Conservation (phyloP, 768 basidiomycete species). For the Tremella yokohamensis region DNA sequence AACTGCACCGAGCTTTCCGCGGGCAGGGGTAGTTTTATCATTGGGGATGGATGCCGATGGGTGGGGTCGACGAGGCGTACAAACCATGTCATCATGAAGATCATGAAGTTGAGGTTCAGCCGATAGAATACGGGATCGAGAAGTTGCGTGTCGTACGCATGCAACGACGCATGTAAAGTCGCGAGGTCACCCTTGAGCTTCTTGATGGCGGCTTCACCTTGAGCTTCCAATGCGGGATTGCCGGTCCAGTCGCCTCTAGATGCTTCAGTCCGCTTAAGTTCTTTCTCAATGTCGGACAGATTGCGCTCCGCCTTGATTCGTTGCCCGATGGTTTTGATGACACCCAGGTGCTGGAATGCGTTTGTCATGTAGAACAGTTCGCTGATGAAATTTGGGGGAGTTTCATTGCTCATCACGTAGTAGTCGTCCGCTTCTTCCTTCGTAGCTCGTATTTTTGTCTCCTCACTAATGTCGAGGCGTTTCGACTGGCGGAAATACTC, state of each 20-base stretch:
- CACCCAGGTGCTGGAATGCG: conserved; percentile 84
- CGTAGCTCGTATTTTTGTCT: conserved; percentile 90
- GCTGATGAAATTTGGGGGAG: conserved; percentile 85
- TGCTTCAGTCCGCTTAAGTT: conserved; percentile 69
- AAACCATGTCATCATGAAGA: conserved; percentile 89
- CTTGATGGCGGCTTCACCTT: conserved; percentile 72
- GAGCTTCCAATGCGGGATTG: conserved; percentile 69
- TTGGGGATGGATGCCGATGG: conserved; percentile 67
- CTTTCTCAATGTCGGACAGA: conserved; percentile 62
- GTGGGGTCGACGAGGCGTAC: conserved; percentile 82
- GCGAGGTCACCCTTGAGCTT: conserved; percentile 72
- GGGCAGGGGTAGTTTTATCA: conserved; percentile 76
- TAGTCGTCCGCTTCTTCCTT: conserved; percentile 78
- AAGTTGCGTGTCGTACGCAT: conserved; percentile 79
- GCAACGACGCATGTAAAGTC: conserved; percentile 66
- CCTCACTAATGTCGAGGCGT: conserved; percentile 74
- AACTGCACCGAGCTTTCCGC: conserved; percentile 79
- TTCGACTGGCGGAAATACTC: conserved; percentile 70
- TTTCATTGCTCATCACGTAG: conserved; percentile 57
- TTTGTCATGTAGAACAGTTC: conserved; percentile 87
- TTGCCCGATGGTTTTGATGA: conserved; percentile 72
- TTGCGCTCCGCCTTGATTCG: conserved; percentile 57
- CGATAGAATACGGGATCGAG: conserved; percentile 79
- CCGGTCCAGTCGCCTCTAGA: conserved; percentile 74
- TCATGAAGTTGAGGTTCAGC: conserved; percentile 75